A percentile compares a stretch with the other conserved stretches of the same genome.
phyloP scores from a whole-genome alignment of 805 yeast species.

The Ogataea paradorogensis region DNA sequence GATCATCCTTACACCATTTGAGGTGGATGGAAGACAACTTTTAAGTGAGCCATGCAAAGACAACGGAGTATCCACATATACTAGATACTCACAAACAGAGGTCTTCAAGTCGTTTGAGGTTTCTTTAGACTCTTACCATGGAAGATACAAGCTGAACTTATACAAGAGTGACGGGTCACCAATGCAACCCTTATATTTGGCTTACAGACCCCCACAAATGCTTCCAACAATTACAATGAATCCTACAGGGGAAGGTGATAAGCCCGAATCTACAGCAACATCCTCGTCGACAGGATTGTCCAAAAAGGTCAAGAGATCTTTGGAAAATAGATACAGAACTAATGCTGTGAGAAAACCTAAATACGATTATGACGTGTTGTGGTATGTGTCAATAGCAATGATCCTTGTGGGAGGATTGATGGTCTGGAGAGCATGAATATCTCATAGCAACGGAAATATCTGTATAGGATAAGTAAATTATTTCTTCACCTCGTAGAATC shows the following conservation, averaged over 20 bases:
- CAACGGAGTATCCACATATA: constrained; percentile 56
- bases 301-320: constrained; percentile 59
- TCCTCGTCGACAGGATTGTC: constrained; percentile 32
- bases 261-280: constrained; percentile 31
- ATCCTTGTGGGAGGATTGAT: constrained; percentile 32
- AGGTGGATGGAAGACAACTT: constrained; percentile 89
- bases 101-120: constrained; percentile 57
- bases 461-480: constrained; percentile 26
- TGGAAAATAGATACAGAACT: constrained; percentile 79
- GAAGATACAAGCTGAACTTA: constrained; percentile 71
- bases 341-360: constrained; percentile 52
- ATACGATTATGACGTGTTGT: constrained; percentile 46
- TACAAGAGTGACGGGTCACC: constrained; percentile 76
- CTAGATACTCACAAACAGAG: constrained; percentile 69
- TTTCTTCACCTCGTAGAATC: constrained; percentile 70
- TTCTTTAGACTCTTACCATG: constrained; percentile 73
- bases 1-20: constrained; percentile 65
- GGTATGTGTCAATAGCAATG: constrained; percentile 54
- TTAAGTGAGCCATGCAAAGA: constrained; percentile 84
- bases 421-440: constrained; percentile 21
- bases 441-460: constrained; percentile 6
- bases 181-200: constrained; percentile 85
- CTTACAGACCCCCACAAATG: constrained; percentile 94
- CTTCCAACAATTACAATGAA: constrained; percentile 88
- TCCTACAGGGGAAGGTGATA: constrained; percentile 53